Evolutionary conservation across 306 rosid species (phyloP).

Genomic region (Crotalaria pallida): DNA sequence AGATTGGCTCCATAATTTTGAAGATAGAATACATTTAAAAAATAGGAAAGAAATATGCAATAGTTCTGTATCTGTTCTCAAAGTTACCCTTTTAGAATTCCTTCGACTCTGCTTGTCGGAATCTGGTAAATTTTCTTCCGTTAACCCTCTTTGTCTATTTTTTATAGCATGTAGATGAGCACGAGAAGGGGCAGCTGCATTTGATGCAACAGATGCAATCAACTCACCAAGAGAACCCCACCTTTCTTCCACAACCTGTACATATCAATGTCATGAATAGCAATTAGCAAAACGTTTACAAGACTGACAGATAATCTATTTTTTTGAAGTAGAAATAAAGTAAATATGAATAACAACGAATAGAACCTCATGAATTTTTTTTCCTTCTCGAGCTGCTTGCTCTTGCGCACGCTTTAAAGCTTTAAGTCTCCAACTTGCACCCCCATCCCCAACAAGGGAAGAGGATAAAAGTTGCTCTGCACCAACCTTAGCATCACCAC

Average conservation of each 20-base stretch:
- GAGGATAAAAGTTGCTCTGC: constrained; percentile 47
- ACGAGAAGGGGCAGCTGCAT: constrained; percentile 74
- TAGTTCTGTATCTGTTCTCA: constrained; percentile 12
- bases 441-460: constrained; percentile 90
- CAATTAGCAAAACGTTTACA: neutral
- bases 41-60: neutral
- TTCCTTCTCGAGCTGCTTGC: constrained; percentile 84
- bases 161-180: constrained; percentile 81
- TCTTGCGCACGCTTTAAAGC: constrained; percentile 93
- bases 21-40: neutral
- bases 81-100: constrained; percentile 58
- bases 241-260: constrained; percentile 79
- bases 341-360: constrained; percentile 20
- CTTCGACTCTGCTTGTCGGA: constrained; percentile 32
- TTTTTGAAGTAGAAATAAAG: neutral
- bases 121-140: constrained; percentile 37
- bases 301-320: neutral
- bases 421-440: constrained; percentile 96
- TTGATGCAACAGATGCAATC: constrained; percentile 62
- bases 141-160: constrained; percentile 56
- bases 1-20: neutral
- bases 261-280: constrained; percentile 12
- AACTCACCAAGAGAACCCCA: constrained; percentile 84
- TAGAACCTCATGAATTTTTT: constrained; percentile 50
- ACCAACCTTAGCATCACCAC: constrained; percentile 35